Percentiles rank a stretch among this genome's conserved stretches.
These are phyloP conservation scores for Evernia prunastri DNA, from an alignment of 495 filamentous ascomycete genomes.

Conservation along the genomic window DNA sequence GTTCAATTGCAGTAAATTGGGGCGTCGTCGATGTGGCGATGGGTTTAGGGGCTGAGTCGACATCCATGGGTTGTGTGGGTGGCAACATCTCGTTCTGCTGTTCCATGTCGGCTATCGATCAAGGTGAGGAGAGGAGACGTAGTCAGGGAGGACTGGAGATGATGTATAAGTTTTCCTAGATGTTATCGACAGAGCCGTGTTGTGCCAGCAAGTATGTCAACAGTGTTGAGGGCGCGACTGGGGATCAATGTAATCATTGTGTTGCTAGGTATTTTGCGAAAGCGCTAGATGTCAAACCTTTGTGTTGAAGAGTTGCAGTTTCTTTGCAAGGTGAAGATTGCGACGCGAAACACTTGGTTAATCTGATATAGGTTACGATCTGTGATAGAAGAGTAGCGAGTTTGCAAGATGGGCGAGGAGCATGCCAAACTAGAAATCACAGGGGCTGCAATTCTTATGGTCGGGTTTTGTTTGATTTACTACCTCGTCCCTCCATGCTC, in stretches of 20 bases:
- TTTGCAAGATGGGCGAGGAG: background rate
- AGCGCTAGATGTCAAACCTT: background rate
- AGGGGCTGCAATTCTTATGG: background rate
- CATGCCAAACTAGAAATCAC: background rate
- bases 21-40: background rate
- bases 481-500: slow-evolving; percentile 31
- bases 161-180: background rate
- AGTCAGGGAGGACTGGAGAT: background rate
- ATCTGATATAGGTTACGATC: background rate
- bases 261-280: background rate
- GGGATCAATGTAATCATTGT: background rate
- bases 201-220: background rate
- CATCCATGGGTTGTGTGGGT: background rate
- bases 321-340: background rate
- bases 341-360: background rate
- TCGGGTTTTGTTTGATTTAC: background rate
- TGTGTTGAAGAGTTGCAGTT: background rate
- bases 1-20: background rate
- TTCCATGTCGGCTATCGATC: background rate
- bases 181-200: background rate
- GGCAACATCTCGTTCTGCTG: background rate
- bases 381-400: background rate
- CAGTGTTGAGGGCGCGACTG: background rate
- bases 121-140: background rate
- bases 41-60: background rate